These are phyloP conservation scores for Cryomyces antarcticus DNA, from an alignment of 495 filamentous ascomycete genomes.

Conservation along the genomic window DNA sequence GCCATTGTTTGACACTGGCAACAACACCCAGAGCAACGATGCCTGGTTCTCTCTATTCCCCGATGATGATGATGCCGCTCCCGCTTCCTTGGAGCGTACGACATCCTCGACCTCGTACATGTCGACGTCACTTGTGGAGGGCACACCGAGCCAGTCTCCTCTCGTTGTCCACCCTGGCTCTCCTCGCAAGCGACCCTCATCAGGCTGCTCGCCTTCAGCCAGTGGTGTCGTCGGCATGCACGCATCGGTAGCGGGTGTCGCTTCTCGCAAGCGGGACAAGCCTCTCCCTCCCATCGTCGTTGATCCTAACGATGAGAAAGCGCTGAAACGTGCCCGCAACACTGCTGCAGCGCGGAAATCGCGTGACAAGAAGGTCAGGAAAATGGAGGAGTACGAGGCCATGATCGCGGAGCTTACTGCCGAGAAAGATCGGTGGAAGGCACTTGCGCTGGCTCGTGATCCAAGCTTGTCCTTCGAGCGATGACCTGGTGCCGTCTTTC, in stretches of 20 bases:
- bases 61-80: conserved; percentile 9
- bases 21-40: conserved; percentile 19
- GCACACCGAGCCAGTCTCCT: not conserved
- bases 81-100: too few relatives aligned
- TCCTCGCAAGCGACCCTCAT: conserved; percentile 7
- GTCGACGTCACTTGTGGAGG: too few relatives aligned
- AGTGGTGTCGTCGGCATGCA: conserved; percentile 24
- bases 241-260: conserved; percentile 51
- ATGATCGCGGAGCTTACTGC: conserved; percentile 22
- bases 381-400: conserved; percentile 39
- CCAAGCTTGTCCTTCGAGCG: too few relatives aligned
- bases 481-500: conserved; percentile 1
- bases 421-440: conserved; percentile 24
- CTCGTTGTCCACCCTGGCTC: conserved; percentile 7
- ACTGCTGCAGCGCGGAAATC: conserved; percentile 92
- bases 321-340: conserved; percentile 86
- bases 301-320: conserved; percentile 49
- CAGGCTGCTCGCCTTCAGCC: conserved; percentile 10
- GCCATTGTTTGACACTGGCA: conserved; percentile 8
- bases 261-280: conserved; percentile 49
- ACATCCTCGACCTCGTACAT: too few relatives aligned
- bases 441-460: conserved; percentile 8
- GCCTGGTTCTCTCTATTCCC: conserved; percentile 54
- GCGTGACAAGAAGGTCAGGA: conserved; percentile 57
- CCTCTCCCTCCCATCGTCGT: conserved; percentile 60